Evolutionary conservation across 331 rosid genomes (phyloP).

Genomic region (Stylosanthes scabra): DNA sequence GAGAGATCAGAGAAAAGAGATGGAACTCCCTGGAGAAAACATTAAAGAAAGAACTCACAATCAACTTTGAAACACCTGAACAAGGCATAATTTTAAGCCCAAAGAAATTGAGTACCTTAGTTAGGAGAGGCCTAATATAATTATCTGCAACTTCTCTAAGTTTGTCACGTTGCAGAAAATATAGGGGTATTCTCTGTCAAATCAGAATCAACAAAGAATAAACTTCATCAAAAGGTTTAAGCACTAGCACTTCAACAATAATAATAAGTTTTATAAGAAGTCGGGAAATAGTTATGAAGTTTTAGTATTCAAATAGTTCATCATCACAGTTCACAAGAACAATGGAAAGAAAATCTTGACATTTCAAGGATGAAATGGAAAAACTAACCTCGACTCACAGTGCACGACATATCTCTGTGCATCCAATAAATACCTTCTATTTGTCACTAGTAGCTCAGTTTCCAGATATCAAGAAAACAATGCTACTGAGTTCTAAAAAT

Average conservation of each 20-base stretch:
- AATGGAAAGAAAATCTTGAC: no score
- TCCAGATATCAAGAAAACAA: no score
- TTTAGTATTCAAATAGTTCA: no score
- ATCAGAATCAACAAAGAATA: conserved; percentile 28
- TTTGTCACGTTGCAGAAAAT: conserved; percentile 83
- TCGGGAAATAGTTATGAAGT: no score
- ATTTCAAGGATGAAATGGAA: no score
- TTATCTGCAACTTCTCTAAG: conserved; percentile 85
- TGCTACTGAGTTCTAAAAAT: no score
- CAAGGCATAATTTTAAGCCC: conserved; percentile 11
- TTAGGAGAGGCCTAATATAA: conserved; percentile 90
- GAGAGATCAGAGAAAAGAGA: conserved; percentile 96
- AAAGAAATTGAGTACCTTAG: conserved; percentile 64
- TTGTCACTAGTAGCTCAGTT: no score
- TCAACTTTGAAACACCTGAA: conserved; percentile 33
- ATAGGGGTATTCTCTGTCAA: conserved; percentile 95
- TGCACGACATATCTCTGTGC: no score
- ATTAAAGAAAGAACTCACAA: conserved; percentile 34
- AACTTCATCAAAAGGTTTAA: conserved; percentile 2
- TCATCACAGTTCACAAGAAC: no score
- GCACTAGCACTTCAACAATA: background rate
- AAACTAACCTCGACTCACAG: no score
- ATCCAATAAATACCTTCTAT: no score
- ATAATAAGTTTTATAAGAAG: conserved; percentile 1
- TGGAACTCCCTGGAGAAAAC: conserved; percentile 88